Conservation (phyloP, 78 protist genomes). For the Blattamonas nauphoetae region DNA sequence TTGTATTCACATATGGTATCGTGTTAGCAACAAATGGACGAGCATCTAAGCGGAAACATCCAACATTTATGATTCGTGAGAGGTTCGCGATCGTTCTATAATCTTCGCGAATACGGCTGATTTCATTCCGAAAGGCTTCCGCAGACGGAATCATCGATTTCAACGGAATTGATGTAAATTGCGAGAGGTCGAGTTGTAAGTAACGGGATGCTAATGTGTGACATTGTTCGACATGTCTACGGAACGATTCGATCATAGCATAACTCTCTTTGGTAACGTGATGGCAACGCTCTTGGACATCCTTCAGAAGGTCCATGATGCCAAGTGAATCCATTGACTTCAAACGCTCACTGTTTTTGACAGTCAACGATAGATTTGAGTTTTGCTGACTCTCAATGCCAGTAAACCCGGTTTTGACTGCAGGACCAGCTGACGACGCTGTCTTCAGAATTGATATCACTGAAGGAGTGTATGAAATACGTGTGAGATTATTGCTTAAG, state of each 20-base stretch:
- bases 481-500: not conserved
- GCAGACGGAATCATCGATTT: not conserved
- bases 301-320: not conserved
- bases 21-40: not conserved
- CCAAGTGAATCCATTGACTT: not conserved
- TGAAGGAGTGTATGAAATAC: not conserved
- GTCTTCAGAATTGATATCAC: not conserved
- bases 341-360: not conserved
- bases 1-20: not conserved
- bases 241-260: not conserved
- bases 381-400: not conserved
- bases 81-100: not conserved
- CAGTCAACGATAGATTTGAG: too few relatives aligned
- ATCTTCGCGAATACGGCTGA: not conserved
- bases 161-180: not conserved
- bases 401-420: not conserved
- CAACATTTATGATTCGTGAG: not conserved
- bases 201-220: not conserved
- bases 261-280: not conserved
- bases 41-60: not conserved
- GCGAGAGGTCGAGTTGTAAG: not conserved
- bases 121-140: not conserved
- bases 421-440: not conserved
- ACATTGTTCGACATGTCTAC: not conserved
- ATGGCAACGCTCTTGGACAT: not conserved